phyloP scores from a whole-genome alignment of 1,284 basidiomycete genomes.

The Ustilago vetiveriae region DNA sequence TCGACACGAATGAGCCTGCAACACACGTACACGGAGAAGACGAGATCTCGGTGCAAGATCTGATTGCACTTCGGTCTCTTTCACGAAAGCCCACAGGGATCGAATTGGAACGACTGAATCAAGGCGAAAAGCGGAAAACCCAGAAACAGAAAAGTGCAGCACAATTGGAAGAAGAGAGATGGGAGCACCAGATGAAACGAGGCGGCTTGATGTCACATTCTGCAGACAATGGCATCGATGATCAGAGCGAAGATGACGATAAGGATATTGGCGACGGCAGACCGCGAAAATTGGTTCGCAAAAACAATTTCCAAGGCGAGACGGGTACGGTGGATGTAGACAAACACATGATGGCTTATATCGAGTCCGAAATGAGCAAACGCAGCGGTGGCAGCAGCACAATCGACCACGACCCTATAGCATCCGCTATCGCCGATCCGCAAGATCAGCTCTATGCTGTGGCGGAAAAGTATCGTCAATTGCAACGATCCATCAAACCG shows the following conservation, averaged over 20 bases:
- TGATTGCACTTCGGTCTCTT: slow-evolving; percentile 84
- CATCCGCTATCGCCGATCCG: slow-evolving; percentile 71
- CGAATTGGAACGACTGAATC: slow-evolving; percentile 82
- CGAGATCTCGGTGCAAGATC: slow-evolving; percentile 74
- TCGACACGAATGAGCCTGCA: background rate
- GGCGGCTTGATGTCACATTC: slow-evolving; percentile 29
- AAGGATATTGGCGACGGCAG: slow-evolving; percentile 55
- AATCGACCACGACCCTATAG: background rate
- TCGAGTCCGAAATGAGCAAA: slow-evolving; percentile 88
- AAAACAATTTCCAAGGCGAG: slow-evolving; percentile 95
- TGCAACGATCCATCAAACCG: slow-evolving; percentile 68
- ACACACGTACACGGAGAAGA: background rate
- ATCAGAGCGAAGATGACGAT: slow-evolving; percentile 41
- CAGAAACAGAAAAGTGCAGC: slow-evolving; percentile 56
- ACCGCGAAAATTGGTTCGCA: slow-evolving; percentile 72
- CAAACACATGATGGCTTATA: slow-evolving; percentile 99
- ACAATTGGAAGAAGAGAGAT: slow-evolving; percentile 27
- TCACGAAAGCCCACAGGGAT: slow-evolving; percentile 80
- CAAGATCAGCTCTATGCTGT: slow-evolving; percentile 83
- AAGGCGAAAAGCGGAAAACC: slow-evolving; percentile 80
- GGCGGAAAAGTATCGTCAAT: slow-evolving; percentile 74
- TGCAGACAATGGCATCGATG: background rate
- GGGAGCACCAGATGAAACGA: slow-evolving; percentile 40
- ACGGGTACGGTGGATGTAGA: slow-evolving; percentile 95
- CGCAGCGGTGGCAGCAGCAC: slow-evolving; percentile 65